Evolutionary conservation across 768 basidiomycete genomes (phyloP), one percentile per base, ranked within the genome.

Genomic region (Tephrocybe rancida): DNA sequence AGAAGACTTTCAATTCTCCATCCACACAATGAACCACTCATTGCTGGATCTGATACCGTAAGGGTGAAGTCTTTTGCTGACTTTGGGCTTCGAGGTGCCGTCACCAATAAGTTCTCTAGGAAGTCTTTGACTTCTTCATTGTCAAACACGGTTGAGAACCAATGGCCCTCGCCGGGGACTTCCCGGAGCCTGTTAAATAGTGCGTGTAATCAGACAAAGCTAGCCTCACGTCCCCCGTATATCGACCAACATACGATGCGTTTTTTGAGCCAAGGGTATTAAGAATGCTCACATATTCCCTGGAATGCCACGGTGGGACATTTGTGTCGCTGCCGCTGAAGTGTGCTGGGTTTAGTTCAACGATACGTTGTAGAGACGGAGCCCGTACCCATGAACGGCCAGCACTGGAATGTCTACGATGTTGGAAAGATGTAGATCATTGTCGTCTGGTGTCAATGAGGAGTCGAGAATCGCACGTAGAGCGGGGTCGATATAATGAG

Each of bases 351-450:
- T 6, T 13, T 6, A 30, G 29, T 5, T 30, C 29, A 30, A 13
- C 29, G 13, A 30, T 30, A 30, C 29, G 29, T 13, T 6, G 29
- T 30, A 30, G 29, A 13, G 29, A 30, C 13, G 13, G 13, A 6
- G 11, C 16, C 10, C 35, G 35, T 61, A 86, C 90, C 90, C 95
- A 61, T 96, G 88, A 34, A 95, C 75, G 1, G 86, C 91, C 11
- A 94, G 73, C 1, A 92, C 71, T 0, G 87, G 86, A 0, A 76
- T 85, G 45, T 85, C 76, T 1, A 78, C 84, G 9, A 94, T 69
- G 63, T 97, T 97, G 2, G 87, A 83, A 19, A 93, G 60, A 70
- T 93, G 88, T 3, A 95, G 67, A 61, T 96, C 92, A 64, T 96
- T 93, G 68, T 95, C 91, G 57, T 94, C 93, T 2, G 88, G 83